Evolutionary conservation across 2,329 filamentous ascomycete species (phyloP).

Genomic region (Fusarium setosum): DNA sequence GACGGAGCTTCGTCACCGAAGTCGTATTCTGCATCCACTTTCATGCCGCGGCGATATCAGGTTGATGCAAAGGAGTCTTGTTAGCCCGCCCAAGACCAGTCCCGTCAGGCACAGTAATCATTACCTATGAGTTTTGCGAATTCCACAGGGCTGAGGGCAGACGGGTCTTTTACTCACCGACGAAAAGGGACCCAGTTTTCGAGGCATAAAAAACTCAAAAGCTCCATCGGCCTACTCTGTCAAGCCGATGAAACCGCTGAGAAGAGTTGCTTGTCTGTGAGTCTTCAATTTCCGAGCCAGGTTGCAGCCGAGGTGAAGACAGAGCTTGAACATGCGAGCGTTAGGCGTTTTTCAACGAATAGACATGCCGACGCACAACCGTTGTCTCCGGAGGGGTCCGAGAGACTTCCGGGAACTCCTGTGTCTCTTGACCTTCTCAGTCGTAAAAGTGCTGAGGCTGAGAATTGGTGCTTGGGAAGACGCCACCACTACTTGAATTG

Average conservation of each 20-base stretch:
- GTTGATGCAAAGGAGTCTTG: neutral
- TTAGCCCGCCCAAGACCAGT: neutral
- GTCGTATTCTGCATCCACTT: slow-evolving; percentile 2
- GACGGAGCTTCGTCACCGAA: slow-evolving; percentile 5
- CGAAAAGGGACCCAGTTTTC: slow-evolving; percentile 28
- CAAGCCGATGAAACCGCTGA: slow-evolving; percentile 5
- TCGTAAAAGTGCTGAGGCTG: slow-evolving; percentile 31
- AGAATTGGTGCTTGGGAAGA: neutral
- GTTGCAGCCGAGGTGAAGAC: neutral
- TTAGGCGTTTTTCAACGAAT: neutral
- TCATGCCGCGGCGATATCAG: slow-evolving; percentile 1
- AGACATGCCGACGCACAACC: slow-evolving; percentile 17
- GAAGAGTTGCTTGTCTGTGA: neutral
- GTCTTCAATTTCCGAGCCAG: slow-evolving; percentile 5
- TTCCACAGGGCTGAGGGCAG: slow-evolving; percentile 27
- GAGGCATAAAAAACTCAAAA: slow-evolving; percentile 22
- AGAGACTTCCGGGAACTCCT: slow-evolving; percentile 20
- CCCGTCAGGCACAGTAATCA: slow-evolving; percentile 1
- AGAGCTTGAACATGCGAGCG: neutral
- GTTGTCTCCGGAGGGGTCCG: slow-evolving; percentile 11
- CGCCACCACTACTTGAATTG: slow-evolving; percentile 16
- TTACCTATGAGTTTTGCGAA: slow-evolving; percentile 2
- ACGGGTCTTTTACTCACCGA: slow-evolving; percentile 19
- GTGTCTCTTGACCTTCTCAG: too few relatives aligned
- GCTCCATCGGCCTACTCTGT: slow-evolving; percentile 2